Percentiles rank a stretch among this genome's conserved stretches.
Conservation (phyloP, 2,329 filamentous ascomycete genomes). For the Diaporthe vexans region DNA sequence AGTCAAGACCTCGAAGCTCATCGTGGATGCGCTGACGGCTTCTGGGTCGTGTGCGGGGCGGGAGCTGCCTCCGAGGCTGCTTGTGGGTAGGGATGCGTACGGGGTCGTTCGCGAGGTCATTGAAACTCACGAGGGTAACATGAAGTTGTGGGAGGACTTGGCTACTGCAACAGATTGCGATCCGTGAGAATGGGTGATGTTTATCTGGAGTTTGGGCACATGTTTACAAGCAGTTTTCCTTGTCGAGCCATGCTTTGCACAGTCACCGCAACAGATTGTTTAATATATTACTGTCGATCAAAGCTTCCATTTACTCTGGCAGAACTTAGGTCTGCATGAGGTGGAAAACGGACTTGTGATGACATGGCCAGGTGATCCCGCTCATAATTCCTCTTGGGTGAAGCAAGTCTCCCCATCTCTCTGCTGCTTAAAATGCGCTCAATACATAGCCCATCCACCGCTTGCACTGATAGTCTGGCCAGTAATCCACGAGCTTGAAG, state of each 20-base stretch:
- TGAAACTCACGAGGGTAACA: not conserved
- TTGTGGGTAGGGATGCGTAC: conserved; percentile 14
- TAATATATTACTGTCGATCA: accelerated
- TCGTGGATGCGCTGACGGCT: conserved; percentile 11
- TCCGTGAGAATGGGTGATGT: not conserved
- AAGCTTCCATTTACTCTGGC: not conserved
- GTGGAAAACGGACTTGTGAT: no score
- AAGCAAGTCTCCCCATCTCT: not conserved
- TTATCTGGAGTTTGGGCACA: not conserved
- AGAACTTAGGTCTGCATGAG: no score
- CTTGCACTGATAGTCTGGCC: conserved; percentile 70
- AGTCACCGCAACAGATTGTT: not conserved
- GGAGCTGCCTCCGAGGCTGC: conserved; percentile 5
- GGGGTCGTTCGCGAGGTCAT: not conserved
- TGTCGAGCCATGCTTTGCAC: not conserved
- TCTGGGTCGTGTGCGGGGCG: conserved; percentile 9
- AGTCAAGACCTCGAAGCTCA: not conserved
- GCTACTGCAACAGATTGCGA: conserved; percentile 18
- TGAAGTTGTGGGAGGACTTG: conserved; percentile 27
- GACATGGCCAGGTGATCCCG: no score
- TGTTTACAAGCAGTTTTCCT: accelerated
- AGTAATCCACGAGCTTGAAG: conserved; percentile 63
- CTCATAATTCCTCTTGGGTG: no score
- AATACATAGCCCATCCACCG: conserved; percentile 56
- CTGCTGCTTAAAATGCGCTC: not conserved